These are phyloP conservation scores for Suillus subluteus DNA, from an alignment of 768 basidiomycete genomes.

Conservation along the genomic window DNA sequence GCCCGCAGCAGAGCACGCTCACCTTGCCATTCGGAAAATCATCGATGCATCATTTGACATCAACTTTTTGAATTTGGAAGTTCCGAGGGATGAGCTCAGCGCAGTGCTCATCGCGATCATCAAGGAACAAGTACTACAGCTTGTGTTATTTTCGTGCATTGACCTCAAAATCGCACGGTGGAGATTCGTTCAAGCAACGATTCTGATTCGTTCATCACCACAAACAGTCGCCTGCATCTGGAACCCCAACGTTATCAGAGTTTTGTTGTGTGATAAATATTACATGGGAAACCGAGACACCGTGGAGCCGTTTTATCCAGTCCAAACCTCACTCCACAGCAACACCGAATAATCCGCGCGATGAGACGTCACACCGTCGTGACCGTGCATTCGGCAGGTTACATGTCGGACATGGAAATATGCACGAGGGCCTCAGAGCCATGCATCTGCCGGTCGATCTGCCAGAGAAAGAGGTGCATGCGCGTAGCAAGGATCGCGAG, in stretches of 20 bases:
- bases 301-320: neutral
- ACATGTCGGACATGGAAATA: neutral
- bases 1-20: neutral
- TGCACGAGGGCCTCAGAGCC: neutral
- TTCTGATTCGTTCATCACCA: neutral
- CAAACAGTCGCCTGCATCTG: neutral
- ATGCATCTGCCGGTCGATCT: neutral
- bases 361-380: neutral
- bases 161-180: neutral
- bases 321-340: neutral
- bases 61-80: neutral
- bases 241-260: neutral
- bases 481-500: neutral
- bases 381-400: neutral
- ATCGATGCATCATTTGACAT: too few species aligned
- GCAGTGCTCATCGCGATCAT: neutral
- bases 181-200: neutral
- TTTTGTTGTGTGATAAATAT: neutral
- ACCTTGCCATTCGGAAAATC: neutral
- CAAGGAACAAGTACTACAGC: neutral
- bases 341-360: neutral
- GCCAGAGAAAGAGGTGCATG: neutral
- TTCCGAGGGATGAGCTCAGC: neutral
- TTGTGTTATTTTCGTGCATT: neutral
- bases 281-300: neutral